These are phyloP conservation scores for Chlamydomonas sp. DNA, from an alignment of 139 green algal species.

Conservation along the genomic window DNA sequence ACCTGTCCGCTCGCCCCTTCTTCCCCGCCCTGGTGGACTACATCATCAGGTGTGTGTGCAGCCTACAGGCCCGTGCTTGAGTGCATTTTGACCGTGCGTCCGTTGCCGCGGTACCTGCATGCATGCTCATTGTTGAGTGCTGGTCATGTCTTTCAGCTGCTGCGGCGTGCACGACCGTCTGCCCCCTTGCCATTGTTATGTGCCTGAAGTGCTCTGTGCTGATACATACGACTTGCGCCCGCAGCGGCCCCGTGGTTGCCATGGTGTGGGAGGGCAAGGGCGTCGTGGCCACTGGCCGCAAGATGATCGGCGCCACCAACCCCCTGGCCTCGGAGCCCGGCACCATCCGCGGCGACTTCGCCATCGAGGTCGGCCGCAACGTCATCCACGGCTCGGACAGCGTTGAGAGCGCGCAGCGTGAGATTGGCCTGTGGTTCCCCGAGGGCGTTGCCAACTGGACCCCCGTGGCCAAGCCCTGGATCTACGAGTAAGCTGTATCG, in stretches of 20 bases:
- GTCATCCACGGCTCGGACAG: slow-evolving; percentile 94
- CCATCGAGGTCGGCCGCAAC: slow-evolving; percentile 90
- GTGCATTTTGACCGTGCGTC: no score
- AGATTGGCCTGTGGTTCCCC: slow-evolving; percentile 98
- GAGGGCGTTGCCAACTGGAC: slow-evolving; percentile 70
- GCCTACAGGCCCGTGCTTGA: no score
- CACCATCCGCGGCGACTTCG: slow-evolving; percentile 91
- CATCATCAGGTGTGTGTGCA: slow-evolving; percentile 61
- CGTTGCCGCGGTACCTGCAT: neutral
- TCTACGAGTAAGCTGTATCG: slow-evolving; percentile 67
- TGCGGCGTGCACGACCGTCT: no score
- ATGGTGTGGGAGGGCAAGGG: slow-evolving; percentile 87
- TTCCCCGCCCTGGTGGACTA: slow-evolving; percentile 88
- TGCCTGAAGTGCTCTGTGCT: neutral
- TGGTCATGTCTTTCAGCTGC: neutral
- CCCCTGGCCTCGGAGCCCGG: slow-evolving; percentile 82
- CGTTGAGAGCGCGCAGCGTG: slow-evolving; percentile 93
- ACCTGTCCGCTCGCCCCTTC: slow-evolving; percentile 92
- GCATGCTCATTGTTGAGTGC: neutral
- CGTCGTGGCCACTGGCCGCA: slow-evolving; percentile 80
- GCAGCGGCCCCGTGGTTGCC: slow-evolving; percentile 86
- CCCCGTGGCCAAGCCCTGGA: slow-evolving; percentile 66
- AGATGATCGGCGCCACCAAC: slow-evolving; percentile 93
- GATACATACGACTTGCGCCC: neutral
- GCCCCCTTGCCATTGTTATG: neutral